phyloP scores from a whole-genome alignment of 306 rosid species.

The Casuarina cunninghamiana region DNA sequence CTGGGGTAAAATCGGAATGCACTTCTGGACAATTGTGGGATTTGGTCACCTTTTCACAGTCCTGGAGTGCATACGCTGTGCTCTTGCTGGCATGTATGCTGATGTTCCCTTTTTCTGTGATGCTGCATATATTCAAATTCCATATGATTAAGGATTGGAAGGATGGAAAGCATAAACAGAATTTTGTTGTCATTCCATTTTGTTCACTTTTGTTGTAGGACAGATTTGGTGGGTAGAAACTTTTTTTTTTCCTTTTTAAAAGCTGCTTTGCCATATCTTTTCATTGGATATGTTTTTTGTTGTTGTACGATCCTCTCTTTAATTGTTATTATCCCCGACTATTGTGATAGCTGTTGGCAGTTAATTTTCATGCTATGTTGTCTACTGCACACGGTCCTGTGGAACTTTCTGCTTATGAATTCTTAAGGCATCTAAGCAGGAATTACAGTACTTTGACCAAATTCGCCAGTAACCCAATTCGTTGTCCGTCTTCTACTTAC shows the following conservation, averaged over 20 bases:
- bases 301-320: not conserved
- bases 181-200: not conserved
- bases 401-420: not conserved
- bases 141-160: slow-evolving; percentile 68
- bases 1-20: slow-evolving; percentile 95
- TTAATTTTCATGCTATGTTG: not conserved
- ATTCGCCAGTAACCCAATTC: not conserved
- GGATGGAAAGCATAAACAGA: slow-evolving; percentile 5
- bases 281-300: not conserved
- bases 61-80: slow-evolving; percentile 76
- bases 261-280: not conserved
- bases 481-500: not conserved
- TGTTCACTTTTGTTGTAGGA: not conserved
- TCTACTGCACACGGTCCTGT: not conserved
- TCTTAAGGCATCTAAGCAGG: not conserved
- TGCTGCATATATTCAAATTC: slow-evolving; percentile 93
- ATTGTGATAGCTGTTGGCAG: not conserved
- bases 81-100: slow-evolving; percentile 90
- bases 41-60: slow-evolving; percentile 74
- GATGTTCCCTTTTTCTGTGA: slow-evolving; percentile 85
- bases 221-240: not conserved
- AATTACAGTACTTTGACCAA: not conserved
- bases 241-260: not conserved
- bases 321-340: not conserved
- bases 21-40: slow-evolving; percentile 74